Percentiles rank a stretch among this genome's conserved stretches.
Conservation (phyloP, 495 filamentous ascomycete species). For the Aspergillus sclerotioniger region DNA sequence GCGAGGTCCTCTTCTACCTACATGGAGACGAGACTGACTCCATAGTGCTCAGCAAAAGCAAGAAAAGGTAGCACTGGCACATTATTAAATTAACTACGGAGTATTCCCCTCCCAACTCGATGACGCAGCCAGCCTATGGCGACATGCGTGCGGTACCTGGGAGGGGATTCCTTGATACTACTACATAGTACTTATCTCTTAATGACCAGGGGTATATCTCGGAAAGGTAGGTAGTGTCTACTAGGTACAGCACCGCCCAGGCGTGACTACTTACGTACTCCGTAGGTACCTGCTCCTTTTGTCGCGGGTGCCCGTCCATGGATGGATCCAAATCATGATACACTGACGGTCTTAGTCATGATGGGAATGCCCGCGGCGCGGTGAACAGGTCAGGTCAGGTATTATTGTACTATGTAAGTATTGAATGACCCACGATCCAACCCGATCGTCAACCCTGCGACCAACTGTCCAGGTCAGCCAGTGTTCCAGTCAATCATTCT, state of each 20-base stretch:
- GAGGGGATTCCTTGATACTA: background rate
- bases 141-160: background rate
- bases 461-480: constrained; percentile 23
- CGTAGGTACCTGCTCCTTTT: too few relatives aligned
- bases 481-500: constrained; percentile 1
- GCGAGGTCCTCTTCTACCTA: too few relatives aligned
- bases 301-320: too few relatives aligned
- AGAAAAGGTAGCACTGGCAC: background rate
- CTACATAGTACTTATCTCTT: too few relatives aligned
- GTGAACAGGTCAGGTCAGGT: background rate
- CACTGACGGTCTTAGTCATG: constrained; percentile 2
- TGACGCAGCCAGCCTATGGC: background rate
- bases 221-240: too few relatives aligned
- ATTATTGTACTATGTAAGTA: too few relatives aligned
- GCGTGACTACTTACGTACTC: too few relatives aligned
- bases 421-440: constrained; percentile 27
- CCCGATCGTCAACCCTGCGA: constrained; percentile 28
- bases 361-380: background rate
- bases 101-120: background rate
- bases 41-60: background rate
- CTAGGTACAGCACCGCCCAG: too few relatives aligned
- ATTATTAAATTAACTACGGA: background rate
- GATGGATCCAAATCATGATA: background rate
- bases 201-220: too few relatives aligned
- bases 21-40: background rate